Evolutionary conservation across 2,329 filamentous ascomycete genomes (phyloP).

Genomic region (Helicocarpus griseus): DNA sequence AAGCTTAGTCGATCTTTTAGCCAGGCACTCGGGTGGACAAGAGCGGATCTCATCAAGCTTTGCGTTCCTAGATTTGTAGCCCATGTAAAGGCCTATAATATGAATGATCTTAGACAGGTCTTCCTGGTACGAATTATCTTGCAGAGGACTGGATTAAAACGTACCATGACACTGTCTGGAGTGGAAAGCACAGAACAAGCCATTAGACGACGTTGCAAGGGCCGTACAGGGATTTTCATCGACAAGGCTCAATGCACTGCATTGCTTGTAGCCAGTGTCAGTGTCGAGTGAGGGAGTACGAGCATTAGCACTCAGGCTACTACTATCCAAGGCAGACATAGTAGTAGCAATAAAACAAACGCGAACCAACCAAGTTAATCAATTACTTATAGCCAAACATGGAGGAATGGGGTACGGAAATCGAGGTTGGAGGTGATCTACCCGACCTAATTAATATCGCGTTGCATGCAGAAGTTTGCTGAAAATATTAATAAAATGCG

Average conservation of each 20-base stretch:
- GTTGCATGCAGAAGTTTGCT: no score
- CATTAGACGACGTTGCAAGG: constrained; percentile 31
- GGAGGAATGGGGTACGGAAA: no score
- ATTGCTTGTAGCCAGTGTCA: not conserved
- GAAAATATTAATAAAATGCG: no score
- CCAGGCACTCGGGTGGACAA: constrained; percentile 22
- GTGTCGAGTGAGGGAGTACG: no score
- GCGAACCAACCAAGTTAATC: no score
- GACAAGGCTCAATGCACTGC: constrained; percentile 6
- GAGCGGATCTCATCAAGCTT: constrained; percentile 32
- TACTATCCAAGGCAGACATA: not conserved
- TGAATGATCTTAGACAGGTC: not conserved
- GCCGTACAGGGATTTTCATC: constrained; percentile 20
- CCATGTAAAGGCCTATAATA: constrained; percentile 32
- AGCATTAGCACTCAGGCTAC: no score
- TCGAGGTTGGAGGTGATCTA: no score
- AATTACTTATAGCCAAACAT: no score
- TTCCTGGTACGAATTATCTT: not conserved
- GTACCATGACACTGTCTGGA: constrained; percentile 33
- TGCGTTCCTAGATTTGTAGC: constrained; percentile 40
- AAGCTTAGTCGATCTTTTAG: constrained; percentile 25
- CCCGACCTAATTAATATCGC: no score
- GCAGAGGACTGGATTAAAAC: not conserved
- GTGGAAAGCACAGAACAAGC: constrained; percentile 35
- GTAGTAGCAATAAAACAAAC: no score